phyloP scores from a whole-genome alignment of 306 rosid genomes.

The Coriaria nepalensis region DNA sequence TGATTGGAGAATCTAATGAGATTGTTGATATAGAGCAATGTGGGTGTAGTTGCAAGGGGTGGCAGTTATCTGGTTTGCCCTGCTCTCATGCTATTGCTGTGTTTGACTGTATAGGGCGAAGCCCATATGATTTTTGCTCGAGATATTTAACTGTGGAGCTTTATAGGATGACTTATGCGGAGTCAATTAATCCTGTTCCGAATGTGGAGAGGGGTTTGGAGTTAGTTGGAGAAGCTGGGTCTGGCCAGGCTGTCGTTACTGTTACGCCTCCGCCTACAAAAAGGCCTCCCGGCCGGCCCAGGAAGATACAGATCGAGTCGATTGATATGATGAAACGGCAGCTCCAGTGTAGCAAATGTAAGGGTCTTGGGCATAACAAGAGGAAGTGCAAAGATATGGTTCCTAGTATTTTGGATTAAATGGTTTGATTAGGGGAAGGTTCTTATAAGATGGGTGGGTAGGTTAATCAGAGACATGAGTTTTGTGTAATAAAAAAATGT shows the following conservation, averaged over 20 bases:
- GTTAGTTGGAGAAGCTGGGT: conserved; percentile 28
- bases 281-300: conserved; percentile 95
- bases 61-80: conserved; percentile 85
- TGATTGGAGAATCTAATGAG: conserved; percentile 56
- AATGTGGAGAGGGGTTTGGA: conserved; percentile 34
- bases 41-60: conserved; percentile 83
- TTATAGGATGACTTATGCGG: conserved; percentile 50
- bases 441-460: too few relatives aligned
- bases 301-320: conserved; percentile 50
- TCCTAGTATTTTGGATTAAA: too few relatives aligned
- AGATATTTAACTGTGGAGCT: conserved; percentile 63
- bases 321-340: conserved; percentile 74
- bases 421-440: too few relatives aligned
- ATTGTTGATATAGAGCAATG: conserved; percentile 65
- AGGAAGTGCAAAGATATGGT: conserved; percentile 54
- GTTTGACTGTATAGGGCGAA: conserved; percentile 46
- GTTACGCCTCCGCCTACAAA: conserved; percentile 96
- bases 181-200: conserved; percentile 70
- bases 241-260: conserved; percentile 16
- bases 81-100: conserved; percentile 91
- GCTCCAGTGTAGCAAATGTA: conserved; percentile 93
- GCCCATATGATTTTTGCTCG: conserved; percentile 74
- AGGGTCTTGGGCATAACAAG: conserved; percentile 94
- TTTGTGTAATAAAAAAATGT: too few relatives aligned
- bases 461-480: too few relatives aligned